A percentile compares a stretch with the other conserved stretches of the same genome.
phyloP scores from a whole-genome alignment of 257 asterid species.

The Fraxinus americana region DNA sequence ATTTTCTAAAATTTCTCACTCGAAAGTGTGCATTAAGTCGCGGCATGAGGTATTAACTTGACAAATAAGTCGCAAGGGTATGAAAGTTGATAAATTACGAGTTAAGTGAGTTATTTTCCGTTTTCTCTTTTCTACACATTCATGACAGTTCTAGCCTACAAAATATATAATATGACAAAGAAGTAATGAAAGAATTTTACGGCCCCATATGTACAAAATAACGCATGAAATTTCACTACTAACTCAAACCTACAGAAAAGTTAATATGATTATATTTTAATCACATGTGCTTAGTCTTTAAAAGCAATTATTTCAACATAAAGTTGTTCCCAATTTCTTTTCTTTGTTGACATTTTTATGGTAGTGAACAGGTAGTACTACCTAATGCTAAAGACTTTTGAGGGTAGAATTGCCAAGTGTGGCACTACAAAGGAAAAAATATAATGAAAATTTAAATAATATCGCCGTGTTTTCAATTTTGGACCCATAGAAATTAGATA shows the following conservation, averaged over 20 bases:
- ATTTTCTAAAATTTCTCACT: no score
- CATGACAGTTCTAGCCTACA: background rate
- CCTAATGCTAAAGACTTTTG: background rate
- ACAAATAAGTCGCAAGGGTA: no score
- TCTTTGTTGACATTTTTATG: background rate
- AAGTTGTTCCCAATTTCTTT: background rate
- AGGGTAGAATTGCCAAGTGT: background rate
- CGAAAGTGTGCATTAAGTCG: no score
- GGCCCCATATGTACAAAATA: background rate
- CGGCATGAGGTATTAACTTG: no score
- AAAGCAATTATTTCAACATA: background rate
- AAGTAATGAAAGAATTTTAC: background rate
- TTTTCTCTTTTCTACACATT: background rate
- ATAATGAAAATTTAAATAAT: background rate
- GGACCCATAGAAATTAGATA: background rate
- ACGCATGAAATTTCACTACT: background rate
- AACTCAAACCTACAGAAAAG: background rate
- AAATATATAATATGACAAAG: no score
- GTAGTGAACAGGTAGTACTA: background rate
- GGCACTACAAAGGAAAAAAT: background rate
- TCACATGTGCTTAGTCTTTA: background rate
- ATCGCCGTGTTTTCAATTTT: background rate
- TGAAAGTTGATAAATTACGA: no score
- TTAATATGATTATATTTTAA: no score
- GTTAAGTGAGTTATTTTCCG: background rate